Evolutionary conservation across 371 early-diverging fungal species (phyloP), one percentile per base, ranked within the genome.

Genomic region (Coemansia sp.): DNA sequence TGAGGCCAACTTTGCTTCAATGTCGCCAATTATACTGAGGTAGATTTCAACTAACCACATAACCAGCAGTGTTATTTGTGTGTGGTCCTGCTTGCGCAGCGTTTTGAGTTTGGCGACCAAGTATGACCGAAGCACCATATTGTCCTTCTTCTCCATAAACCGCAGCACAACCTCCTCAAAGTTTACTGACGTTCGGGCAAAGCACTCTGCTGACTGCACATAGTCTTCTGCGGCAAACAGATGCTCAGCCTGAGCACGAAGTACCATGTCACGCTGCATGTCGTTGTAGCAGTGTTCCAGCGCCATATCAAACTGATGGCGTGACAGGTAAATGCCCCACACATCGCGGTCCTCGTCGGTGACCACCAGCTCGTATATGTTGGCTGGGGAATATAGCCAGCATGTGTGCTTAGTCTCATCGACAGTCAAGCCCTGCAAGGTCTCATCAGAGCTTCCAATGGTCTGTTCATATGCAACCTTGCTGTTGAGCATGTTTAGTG

Each of bases 21-120:
- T 62, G 11, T 85, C 80, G 68, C 93, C 91, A 59, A 96, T 71
- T 63, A 88, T 85, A 58, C 86, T 83, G 24, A 96, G 81, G 65
- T 89, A 93, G 15, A 96, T 79, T 72, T 96, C 95, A 8, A 94
- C 84, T 5, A 94, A 84, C 96, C 96, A 96, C 44, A 90, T 93
- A 1, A 89, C 87, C 8, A 96, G 65, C 48, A 96, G 82, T 3
- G 90, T 90, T 52, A 83, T 86, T 83, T 96, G 95, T 0, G 89
- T 91, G 4, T 82, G 80, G 66, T 95, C 92, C 89, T 93, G 76
- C 12, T 51, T 29, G 61, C 81, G 12, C 89, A 73, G 26, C 80
- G 84, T 59, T 87, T 87, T 19, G 90, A 79, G 77, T 87, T 91
- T 71, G 36, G 84, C 83, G 6, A 85, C 62, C 64, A 97, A 76